Conservation (phyloP, 257 asterid genomes). For the Verbascum thapsus region DNA sequence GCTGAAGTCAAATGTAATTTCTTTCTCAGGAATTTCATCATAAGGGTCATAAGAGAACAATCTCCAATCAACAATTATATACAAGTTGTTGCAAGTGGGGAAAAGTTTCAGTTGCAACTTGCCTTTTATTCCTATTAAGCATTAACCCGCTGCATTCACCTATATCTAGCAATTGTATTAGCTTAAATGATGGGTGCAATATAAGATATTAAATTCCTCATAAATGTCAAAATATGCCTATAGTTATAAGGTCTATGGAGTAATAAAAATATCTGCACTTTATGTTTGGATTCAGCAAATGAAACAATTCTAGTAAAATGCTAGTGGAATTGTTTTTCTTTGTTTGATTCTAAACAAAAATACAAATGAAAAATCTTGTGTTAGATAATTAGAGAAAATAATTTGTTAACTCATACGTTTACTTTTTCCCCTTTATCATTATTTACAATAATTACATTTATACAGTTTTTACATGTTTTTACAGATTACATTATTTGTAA, state of each 20-base stretch:
- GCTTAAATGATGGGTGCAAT: conserved; percentile 8
- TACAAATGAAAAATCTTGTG: not conserved
- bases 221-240: not conserved
- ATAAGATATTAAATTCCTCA: conserved; percentile 8
- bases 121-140: not conserved
- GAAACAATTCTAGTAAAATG: not conserved
- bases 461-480: not conserved
- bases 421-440: not conserved
- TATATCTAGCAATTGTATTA: conserved; percentile 4
- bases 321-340: conserved; percentile 2
- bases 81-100: not conserved
- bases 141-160: not conserved
- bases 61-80: not conserved
- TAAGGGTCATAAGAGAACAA: not conserved
- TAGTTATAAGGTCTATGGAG: not conserved
- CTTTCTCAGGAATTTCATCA: not conserved
- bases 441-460: not conserved
- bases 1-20: not conserved
- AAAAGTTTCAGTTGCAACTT: conserved; percentile 6
- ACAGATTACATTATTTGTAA: not conserved
- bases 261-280: not conserved
- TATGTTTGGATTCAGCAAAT: not conserved
- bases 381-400: not conserved
- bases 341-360: not conserved
- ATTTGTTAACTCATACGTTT: no score